These are phyloP conservation scores for Kodamaea suecica DNA, from an alignment of 1,139 yeast genomes.

Conservation along the genomic window DNA sequence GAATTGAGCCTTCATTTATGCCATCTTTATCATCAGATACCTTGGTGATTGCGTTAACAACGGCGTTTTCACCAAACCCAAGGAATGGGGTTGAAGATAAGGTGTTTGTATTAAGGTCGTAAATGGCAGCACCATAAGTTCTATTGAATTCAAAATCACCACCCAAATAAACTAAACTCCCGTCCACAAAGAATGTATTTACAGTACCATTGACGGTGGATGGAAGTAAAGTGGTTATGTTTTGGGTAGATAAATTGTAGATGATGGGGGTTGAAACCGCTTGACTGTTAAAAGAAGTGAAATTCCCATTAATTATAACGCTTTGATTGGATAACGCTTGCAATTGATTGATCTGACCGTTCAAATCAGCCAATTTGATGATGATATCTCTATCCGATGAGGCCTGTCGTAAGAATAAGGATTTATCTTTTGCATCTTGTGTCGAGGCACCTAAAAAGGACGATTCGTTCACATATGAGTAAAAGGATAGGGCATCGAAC, in stretches of 20 bases:
- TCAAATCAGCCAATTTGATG: constrained; percentile 27
- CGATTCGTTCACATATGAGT: constrained; percentile 51
- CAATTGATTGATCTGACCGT: constrained; percentile 33
- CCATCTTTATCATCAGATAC: constrained; percentile 26
- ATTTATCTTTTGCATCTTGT: constrained; percentile 6
- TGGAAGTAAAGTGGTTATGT: constrained; percentile 37
- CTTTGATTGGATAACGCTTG: constrained; percentile 25
- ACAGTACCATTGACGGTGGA: constrained; percentile 49
- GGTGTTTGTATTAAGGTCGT: constrained; percentile 46
- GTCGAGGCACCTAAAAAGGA: constrained; percentile 20
- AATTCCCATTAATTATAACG: constrained; percentile 47
- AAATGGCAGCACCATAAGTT: constrained; percentile 64
- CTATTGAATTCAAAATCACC: constrained; percentile 63
- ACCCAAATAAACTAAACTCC: constrained; percentile 66
- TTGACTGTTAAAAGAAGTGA: constrained; percentile 32
- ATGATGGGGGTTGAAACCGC: constrained; percentile 51
- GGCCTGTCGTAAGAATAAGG: constrained; percentile 32
- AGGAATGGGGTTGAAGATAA: constrained; percentile 60
- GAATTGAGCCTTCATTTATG: constrained; percentile 39
- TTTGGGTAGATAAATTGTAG: constrained; percentile 47
- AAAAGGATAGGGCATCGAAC: constrained; percentile 59
- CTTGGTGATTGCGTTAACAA: constrained; percentile 62
- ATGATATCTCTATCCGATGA: constrained; percentile 24
- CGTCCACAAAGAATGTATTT: constrained; percentile 45
- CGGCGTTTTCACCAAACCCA: constrained; percentile 67